Evolutionary conservation across 1,139 yeast species (phyloP).

Genomic region (Taphrina pruni): DNA sequence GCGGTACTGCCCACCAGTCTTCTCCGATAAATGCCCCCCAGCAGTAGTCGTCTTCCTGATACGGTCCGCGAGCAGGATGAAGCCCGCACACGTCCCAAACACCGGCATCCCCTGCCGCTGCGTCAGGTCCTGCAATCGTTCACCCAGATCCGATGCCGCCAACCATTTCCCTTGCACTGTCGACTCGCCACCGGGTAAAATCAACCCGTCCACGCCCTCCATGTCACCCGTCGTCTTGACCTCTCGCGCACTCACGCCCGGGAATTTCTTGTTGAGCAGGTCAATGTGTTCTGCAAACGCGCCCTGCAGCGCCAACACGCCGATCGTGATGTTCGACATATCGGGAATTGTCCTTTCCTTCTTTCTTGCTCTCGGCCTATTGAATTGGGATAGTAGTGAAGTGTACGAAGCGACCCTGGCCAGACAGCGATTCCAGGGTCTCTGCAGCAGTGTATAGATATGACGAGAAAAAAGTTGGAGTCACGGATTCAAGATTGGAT

Average conservation of each 20-base stretch:
- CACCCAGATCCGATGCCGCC: slow-evolving; percentile 67
- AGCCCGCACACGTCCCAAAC: slow-evolving; percentile 91
- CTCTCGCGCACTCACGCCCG: slow-evolving; percentile 53
- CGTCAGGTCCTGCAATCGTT: slow-evolving; percentile 62
- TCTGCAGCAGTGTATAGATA: neutral
- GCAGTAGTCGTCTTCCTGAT: slow-evolving; percentile 61
- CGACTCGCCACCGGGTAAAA: slow-evolving; percentile 81
- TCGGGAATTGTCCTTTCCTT: too few relatives aligned
- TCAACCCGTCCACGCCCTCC: slow-evolving; percentile 62
- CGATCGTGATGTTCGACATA: slow-evolving; percentile 54
- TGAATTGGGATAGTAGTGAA: too few relatives aligned
- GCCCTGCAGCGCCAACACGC: slow-evolving; percentile 81
- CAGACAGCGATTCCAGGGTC: too few relatives aligned
- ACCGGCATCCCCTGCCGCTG: slow-evolving; percentile 59
- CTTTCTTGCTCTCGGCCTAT: too few relatives aligned
- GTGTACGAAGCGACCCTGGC: too few relatives aligned
- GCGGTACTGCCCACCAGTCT: slow-evolving; percentile 62
- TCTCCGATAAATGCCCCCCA: slow-evolving; percentile 39
- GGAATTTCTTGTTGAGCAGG: slow-evolving; percentile 54
- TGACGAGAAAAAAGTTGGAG: neutral
- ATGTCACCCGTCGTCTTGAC: slow-evolving; percentile 64
- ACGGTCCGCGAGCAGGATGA: slow-evolving; percentile 68
- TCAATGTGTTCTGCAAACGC: slow-evolving; percentile 76
- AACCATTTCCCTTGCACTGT: slow-evolving; percentile 71
- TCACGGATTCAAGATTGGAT: neutral